Evolutionary conservation across 352 stramenopile genomes (phyloP).

Genomic region (Phytophthora palmivora): DNA sequence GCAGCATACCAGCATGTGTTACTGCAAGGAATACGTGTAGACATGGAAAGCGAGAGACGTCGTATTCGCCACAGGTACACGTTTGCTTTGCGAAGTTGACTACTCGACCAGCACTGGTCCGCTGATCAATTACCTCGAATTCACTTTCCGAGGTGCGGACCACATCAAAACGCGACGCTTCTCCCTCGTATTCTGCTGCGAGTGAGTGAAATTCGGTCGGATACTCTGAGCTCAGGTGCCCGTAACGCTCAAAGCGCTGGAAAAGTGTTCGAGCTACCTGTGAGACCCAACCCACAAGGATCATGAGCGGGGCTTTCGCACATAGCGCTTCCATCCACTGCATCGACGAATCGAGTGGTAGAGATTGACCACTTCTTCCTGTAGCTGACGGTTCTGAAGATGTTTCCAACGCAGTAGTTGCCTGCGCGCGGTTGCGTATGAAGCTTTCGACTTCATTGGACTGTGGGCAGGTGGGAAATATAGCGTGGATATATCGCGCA

Average conservation of each 20-base stretch:
- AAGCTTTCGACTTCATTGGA: slow-evolving; percentile 73
- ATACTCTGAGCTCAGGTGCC: slow-evolving; percentile 78
- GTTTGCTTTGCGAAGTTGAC: slow-evolving; percentile 81
- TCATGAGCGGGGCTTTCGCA: slow-evolving; percentile 76
- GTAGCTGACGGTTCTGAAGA: background rate
- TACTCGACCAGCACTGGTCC: slow-evolving; percentile 67
- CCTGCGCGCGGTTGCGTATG: slow-evolving; percentile 29
- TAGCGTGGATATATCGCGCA: slow-evolving; percentile 38
- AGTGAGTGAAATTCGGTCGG: slow-evolving; percentile 76
- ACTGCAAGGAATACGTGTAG: slow-evolving; percentile 82
- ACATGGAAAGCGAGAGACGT: slow-evolving; percentile 75
- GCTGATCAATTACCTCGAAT: slow-evolving; percentile 80
- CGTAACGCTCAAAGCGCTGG: slow-evolving; percentile 78
- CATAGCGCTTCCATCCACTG: slow-evolving; percentile 76
- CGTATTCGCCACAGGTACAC: slow-evolving; percentile 82
- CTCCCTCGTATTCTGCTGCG: slow-evolving; percentile 66
- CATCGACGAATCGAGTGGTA: slow-evolving; percentile 45
- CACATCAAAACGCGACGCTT: slow-evolving; percentile 66
- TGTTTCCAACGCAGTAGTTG: slow-evolving; percentile 5
- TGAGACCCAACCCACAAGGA: slow-evolving; percentile 83
- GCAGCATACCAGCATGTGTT: slow-evolving; percentile 65
- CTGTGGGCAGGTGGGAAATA: slow-evolving; percentile 66
- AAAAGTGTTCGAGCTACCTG: slow-evolving; percentile 78
- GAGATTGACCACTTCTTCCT: slow-evolving; percentile 17
- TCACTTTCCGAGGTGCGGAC: slow-evolving; percentile 72